Evolutionary conservation across 2,329 filamentous ascomycete species (phyloP), one percentile per base, ranked within the genome.

Genomic region (Fusarium agapanthi): DNA sequence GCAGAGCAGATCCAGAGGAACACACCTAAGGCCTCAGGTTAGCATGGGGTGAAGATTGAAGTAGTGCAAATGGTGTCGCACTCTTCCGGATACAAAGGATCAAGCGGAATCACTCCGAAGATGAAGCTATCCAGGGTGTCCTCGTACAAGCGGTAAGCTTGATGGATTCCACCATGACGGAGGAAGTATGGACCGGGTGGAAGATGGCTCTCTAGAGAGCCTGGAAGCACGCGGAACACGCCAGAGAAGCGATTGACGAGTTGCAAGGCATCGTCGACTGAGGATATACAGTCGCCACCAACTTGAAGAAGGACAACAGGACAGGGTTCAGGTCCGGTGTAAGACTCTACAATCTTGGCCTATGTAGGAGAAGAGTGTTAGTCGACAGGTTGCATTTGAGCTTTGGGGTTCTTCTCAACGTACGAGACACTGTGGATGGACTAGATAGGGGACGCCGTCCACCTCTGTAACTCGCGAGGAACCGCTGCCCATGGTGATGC

Each of bases 61-160:
- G 7, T 2, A 15, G 16, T 14, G 5, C 4, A 35, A 2, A 15
- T 2, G 0, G 5, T 12, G 0, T 26, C 48, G 2, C 1, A 37
- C 32, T 0, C 16, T 7, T 37, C 7, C 1, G 34, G 32, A 3
- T 22, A 13, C n/a, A 37, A 38, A 5, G 10, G 5, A 2, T 53
- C 50, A 7, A 7, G 7, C 5, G 24, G 34, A 13, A 53, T 28
- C 1, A 53, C 50, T 28, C 50, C 50, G 0, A 38, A 53, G 3
- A 53, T 38, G 2, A 28, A 53, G 7, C 50, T 53, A 0, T n/a
- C 50, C 10, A 53, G 24, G 3, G 34, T 28, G 14, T 53, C 50
- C 11, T 53, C 50, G 5, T 38, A 53, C 0, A 53, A 18, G 14
- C 34, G 50, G 13, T 38, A 53, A 0, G 50, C 34, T 37, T 53